Conservation (phyloP, 2,329 filamentous ascomycete species). For the Paraconiothyrium brasiliense region DNA sequence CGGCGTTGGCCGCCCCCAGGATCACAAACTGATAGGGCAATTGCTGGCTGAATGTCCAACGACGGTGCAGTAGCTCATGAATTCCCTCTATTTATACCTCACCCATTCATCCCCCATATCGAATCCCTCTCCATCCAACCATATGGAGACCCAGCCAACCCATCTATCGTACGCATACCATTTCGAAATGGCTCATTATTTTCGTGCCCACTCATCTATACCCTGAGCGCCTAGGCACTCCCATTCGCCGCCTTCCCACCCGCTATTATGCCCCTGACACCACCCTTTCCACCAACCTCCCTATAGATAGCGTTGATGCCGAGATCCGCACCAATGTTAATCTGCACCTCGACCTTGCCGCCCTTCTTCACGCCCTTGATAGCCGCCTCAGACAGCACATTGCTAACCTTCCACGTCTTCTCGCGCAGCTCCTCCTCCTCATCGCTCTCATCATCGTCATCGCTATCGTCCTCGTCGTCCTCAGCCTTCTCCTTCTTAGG, state of each 20-base stretch:
- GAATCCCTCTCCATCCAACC: not conserved
- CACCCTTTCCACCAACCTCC: conserved; percentile 87
- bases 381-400: conserved; percentile 83
- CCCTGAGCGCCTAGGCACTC: conserved; percentile 30
- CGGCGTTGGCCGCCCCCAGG: no score
- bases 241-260: conserved; percentile 40
- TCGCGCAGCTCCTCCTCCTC: conserved; percentile 88
- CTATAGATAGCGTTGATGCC: conserved; percentile 81
- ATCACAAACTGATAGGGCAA: no score
- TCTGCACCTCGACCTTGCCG: conserved; percentile 90
- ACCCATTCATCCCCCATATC: not conserved
- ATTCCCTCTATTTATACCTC: conserved; percentile 7
- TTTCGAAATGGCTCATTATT: conserved; percentile 3
- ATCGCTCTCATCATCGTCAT: conserved; percentile 66
- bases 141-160: not conserved
- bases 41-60: no score
- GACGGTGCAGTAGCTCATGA: not conserved
- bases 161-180: conserved; percentile 8
- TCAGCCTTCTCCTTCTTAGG: conserved; percentile 69
- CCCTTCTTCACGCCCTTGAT: conserved; percentile 86
- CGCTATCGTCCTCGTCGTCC: conserved; percentile 68
- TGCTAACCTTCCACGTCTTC: conserved; percentile 90
- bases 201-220: not conserved
- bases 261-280: conserved; percentile 53
- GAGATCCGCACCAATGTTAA: conserved; percentile 85